Evolutionary conservation across 345 rosid genomes (phyloP).

Genomic region (Hypericum androsaemum): DNA sequence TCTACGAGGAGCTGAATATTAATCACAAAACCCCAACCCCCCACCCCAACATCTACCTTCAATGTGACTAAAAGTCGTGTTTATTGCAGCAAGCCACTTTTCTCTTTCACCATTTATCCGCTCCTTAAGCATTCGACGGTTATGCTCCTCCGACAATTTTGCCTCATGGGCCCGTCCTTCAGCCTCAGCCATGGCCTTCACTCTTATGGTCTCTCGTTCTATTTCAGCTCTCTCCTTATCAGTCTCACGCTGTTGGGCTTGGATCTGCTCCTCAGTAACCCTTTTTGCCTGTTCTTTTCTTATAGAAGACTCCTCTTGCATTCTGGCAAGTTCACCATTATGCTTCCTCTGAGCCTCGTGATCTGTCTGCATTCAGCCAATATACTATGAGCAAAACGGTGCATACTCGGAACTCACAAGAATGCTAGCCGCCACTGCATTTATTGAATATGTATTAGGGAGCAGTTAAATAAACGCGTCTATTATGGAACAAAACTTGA

Average conservation of each 20-base stretch:
- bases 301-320: constrained; percentile 86
- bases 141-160: constrained; percentile 78
- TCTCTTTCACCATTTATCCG: constrained; percentile 81
- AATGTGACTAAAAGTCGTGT: constrained; percentile 67
- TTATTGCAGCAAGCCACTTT: constrained; percentile 95
- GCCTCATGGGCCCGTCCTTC: constrained; percentile 91
- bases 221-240: constrained; percentile 97
- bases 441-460: too few species aligned
- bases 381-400: constrained; percentile 3
- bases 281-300: constrained; percentile 67
- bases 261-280: constrained; percentile 84
- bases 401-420: neutral
- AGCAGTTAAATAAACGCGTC: too few species aligned
- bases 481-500: too few species aligned
- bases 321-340: constrained; percentile 66
- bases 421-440: neutral
- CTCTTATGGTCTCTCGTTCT: constrained; percentile 80
- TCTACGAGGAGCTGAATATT: too few species aligned
- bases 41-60: constrained; percentile 45
- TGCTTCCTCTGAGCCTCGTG: constrained; percentile 86
- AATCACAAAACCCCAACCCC: too few species aligned
- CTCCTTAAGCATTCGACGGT: constrained; percentile 69
- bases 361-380: constrained; percentile 49
- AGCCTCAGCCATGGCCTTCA: constrained; percentile 97
- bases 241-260: constrained; percentile 85